Conservation (phyloP, 2,329 filamentous ascomycete species). For the Cadophora gregata region DNA sequence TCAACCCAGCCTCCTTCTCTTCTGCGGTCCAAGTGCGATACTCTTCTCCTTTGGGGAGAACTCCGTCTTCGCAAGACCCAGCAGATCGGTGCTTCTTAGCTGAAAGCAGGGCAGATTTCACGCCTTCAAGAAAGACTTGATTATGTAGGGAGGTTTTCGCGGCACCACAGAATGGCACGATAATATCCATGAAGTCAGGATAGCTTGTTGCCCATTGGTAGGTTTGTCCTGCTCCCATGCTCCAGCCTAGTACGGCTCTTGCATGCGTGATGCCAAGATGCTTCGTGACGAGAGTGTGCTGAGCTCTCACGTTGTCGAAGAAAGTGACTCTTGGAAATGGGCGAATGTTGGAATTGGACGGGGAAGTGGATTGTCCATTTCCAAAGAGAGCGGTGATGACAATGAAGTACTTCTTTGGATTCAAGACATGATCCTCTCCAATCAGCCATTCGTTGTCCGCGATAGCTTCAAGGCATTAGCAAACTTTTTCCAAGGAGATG, state of each 20-base stretch:
- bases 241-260: constrained; percentile 70
- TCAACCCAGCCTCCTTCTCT: constrained; percentile 63
- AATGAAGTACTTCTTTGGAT: constrained; percentile 70
- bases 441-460: constrained; percentile 78
- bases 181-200: constrained; percentile 65
- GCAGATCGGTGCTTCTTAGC: constrained; percentile 60
- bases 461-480: constrained; percentile 52
- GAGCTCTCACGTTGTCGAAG: constrained; percentile 73
- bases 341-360: constrained; percentile 62
- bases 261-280: constrained; percentile 65
- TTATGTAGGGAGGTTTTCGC: constrained; percentile 71
- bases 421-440: constrained; percentile 54
- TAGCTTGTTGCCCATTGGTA: constrained; percentile 62
- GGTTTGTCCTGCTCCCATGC: constrained; percentile 72
- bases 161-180: constrained; percentile 69
- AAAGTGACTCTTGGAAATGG: constrained; percentile 69
- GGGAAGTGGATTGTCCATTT: constrained; percentile 71
- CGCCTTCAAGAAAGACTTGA: constrained; percentile 69
- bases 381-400: constrained; percentile 73
- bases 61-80: constrained; percentile 54
- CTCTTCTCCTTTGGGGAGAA: constrained; percentile 47
- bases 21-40: constrained; percentile 57
- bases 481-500: not conserved
- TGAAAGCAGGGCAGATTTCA: constrained; percentile 64
- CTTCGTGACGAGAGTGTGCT: constrained; percentile 69